These are phyloP conservation scores for Aspergillus thermomutatus DNA, from an alignment of 2,329 filamentous ascomycete species.

Conservation along the genomic window DNA sequence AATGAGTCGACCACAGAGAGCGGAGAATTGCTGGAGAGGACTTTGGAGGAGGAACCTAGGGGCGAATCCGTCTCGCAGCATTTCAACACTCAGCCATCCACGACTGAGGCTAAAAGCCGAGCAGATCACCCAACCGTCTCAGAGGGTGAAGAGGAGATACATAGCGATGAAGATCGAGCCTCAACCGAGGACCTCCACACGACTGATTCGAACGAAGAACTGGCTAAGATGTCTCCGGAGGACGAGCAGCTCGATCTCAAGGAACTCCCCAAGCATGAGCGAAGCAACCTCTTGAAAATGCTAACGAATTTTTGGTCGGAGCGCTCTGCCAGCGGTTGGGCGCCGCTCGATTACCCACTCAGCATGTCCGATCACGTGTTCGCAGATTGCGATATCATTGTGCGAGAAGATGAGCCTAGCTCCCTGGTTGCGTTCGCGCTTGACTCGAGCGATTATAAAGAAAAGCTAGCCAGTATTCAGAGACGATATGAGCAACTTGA, in stretches of 20 bases:
- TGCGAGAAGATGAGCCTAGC: conserved; percentile 94
- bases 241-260: conserved; percentile 57
- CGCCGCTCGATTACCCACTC: conserved; percentile 86
- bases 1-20: conserved; percentile 33
- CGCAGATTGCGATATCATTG: conserved; percentile 93
- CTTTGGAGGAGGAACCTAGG: conserved; percentile 22
- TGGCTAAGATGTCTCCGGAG: conserved; percentile 50
- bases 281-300: conserved; percentile 90
- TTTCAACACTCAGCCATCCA: conserved; percentile 36
- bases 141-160: conserved; percentile 63
- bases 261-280: conserved; percentile 88
- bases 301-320: conserved; percentile 98
- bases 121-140: conserved; percentile 53
- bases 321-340: conserved; percentile 91
- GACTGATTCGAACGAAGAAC: conserved; percentile 53
- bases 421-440: conserved; percentile 92
- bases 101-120: conserved; percentile 41
- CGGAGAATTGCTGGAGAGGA: conserved; percentile 23
- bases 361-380: conserved; percentile 89
- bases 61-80: conserved; percentile 35
- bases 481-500: conserved; percentile 31
- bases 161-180: conserved; percentile 70
- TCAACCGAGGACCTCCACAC: conserved; percentile 66
- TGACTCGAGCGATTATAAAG: conserved; percentile 80
- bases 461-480: conserved; percentile 63